Evolutionary conservation across 305 asterid genomes (phyloP), one percentile per base, ranked within the genome.

Genomic region (Solanum hybrid): DNA sequence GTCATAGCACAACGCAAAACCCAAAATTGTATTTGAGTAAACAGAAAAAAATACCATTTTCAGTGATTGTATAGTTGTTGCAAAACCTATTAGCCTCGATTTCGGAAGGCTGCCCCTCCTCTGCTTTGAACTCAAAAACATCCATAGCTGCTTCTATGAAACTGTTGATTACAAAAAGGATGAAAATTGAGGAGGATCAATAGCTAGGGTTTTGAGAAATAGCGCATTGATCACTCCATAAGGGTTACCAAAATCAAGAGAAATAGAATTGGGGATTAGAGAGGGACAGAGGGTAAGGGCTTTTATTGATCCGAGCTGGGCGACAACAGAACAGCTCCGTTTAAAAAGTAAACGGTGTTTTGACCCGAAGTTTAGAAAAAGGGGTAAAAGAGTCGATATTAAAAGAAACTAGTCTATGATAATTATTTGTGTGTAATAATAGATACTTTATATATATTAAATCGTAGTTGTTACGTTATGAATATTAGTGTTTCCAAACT

Each of bases 71-170:
- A 83, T 8, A 29, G 29, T 46, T 46, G 88, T 16, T 84, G 75
- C 88, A 84, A 84, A 84, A 84, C 88, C 75, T 84, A 51, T 31
- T 84, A 31, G 75, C 88, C 11, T 51, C 88, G 88, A 31, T 51
- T 29, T 84, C 88, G 2, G 88, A 11, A 51, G 73, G 73, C 39
- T 28, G 37, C 39, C 29, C 73, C 5, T 84, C 88, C 75, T 84
- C 88, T 18, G 16, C 31, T 84, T 84, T 84, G 75, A 84, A 84
- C 88, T 84, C 88, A 51, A 84, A 84, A 10, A 84, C 88, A 61
- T 84, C 88, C 42, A 78, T 78, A 36, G 85, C 31, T 78, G 57
- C 20, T 78, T 78, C 31, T 22, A 22, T 11, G 24, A 39, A 33
- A 57, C 16, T 51, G 20, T 51, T 51, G 40, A 84, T 84, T 46